Percentiles rank a stretch among this genome's conserved stretches.
Conservation (phyloP, 1,284 basidiomycete species). For the Entoloma clypeatum region DNA sequence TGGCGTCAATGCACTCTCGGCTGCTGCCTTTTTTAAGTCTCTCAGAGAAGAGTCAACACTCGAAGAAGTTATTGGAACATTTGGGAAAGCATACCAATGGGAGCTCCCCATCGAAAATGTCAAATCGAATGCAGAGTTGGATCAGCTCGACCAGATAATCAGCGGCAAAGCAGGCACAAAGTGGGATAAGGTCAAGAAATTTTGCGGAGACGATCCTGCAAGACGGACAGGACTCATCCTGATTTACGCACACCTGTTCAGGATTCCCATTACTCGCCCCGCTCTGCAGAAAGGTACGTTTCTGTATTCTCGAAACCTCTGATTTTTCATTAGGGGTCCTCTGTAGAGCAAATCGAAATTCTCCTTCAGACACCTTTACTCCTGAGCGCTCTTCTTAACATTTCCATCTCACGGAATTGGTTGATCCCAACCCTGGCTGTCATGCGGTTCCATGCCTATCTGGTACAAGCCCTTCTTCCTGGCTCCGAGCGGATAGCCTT, state of each 20-base stretch:
- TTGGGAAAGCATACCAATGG: slow-evolving; percentile 76
- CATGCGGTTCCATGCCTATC: slow-evolving; percentile 81
- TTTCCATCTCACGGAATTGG: slow-evolving; percentile 89
- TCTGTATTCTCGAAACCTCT: not conserved
- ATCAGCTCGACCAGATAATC: slow-evolving; percentile 57
- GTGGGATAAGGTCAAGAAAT: slow-evolving; percentile 45
- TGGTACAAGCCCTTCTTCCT: slow-evolving; percentile 83
- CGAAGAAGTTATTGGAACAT: slow-evolving; percentile 69
- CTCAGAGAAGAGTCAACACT: slow-evolving; percentile 80
- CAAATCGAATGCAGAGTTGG: slow-evolving; percentile 42
- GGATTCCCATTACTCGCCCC: slow-evolving; percentile 59
- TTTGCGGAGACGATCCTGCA: slow-evolving; percentile 27
- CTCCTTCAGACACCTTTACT: slow-evolving; percentile 72
- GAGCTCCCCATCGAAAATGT: slow-evolving; percentile 35
- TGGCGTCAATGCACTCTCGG: slow-evolving; percentile 81
- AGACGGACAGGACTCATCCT: slow-evolving; percentile 64
- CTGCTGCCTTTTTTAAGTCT: slow-evolving; percentile 86
- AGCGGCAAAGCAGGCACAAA: slow-evolving; percentile 45
- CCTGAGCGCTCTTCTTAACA: slow-evolving; percentile 80
- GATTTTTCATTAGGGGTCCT: slow-evolving; percentile 5
- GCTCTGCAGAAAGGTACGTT: slow-evolving; percentile 60
- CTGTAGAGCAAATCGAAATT: slow-evolving; percentile 62
- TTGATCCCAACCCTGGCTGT: slow-evolving; percentile 76
- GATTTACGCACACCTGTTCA: slow-evolving; percentile 84
- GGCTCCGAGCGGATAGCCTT: slow-evolving; percentile 43